phyloP scores from a whole-genome alignment of 2,329 filamentous ascomycete genomes.

The Aaosphaeria arxii region DNA sequence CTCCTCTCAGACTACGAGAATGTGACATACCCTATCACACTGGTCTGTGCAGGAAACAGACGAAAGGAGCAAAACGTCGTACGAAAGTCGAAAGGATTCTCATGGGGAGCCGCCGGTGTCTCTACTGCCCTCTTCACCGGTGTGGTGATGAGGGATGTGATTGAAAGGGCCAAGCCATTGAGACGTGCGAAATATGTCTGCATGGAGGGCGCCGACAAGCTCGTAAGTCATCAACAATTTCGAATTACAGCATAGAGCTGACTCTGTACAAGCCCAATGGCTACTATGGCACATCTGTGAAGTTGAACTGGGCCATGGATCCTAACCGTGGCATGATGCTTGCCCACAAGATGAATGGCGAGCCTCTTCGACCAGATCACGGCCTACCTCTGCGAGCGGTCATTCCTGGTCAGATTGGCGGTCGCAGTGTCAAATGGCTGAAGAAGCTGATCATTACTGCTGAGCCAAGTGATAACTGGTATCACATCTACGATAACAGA shows the following conservation, averaged over 20 bases:
- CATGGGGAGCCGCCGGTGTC: conserved; percentile 84
- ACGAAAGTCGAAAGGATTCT: conserved; percentile 89
- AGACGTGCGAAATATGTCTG: conserved; percentile 77
- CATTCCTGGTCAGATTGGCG: conserved; percentile 88
- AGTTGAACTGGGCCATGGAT: conserved; percentile 85
- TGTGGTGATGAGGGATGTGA: conserved; percentile 68
- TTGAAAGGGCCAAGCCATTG: conserved; percentile 65
- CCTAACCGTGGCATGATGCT: conserved; percentile 80
- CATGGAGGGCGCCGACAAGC: conserved; percentile 85
- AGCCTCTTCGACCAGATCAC: conserved; percentile 75
- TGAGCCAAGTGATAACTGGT: conserved; percentile 85
- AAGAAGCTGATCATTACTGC: conserved; percentile 76
- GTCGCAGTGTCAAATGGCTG: conserved; percentile 90
- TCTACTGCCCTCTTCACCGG: conserved; percentile 89
- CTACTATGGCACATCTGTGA: conserved; percentile 82
- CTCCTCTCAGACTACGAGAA: conserved; percentile 74
- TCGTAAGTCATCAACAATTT: conserved; percentile 43
- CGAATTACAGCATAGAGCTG: conserved; percentile 2
- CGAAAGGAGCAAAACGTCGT: conserved; percentile 92
- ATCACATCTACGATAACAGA: conserved; percentile 90
- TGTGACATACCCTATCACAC: conserved; percentile 79
- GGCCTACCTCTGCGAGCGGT: conserved; percentile 79
- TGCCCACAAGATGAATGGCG: conserved; percentile 88
- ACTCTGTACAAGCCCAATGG: conserved; percentile 65
- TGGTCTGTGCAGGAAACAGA: conserved; percentile 89